phyloP scores from a whole-genome alignment of 352 stramenopile genomes.

The Phytopythium delawarense region DNA sequence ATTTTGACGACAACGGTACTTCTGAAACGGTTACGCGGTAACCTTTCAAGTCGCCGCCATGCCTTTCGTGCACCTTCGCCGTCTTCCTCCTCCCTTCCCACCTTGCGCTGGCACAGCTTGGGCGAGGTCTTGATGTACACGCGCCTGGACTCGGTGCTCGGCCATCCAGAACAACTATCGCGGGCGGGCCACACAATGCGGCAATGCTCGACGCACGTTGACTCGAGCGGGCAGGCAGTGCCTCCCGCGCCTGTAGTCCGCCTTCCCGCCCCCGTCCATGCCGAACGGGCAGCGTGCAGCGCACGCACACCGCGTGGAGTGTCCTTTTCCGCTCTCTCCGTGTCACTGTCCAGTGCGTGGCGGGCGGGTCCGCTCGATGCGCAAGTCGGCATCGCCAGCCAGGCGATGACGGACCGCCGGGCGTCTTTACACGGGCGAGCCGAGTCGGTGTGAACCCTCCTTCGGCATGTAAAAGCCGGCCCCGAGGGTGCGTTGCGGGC shows the following conservation, averaged over 20 bases:
- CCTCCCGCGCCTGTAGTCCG: background rate
- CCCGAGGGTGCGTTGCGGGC: background rate
- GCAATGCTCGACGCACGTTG: background rate
- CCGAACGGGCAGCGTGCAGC: background rate
- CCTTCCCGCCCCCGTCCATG: background rate
- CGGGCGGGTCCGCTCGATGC: too few relatives aligned
- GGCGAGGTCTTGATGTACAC: too few relatives aligned
- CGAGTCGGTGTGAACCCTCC: too few relatives aligned
- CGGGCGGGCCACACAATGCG: background rate
- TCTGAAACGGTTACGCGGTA: too few relatives aligned
- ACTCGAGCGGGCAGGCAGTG: background rate
- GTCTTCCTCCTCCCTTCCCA: too few relatives aligned
- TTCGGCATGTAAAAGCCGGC: background rate
- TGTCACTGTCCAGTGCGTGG: background rate
- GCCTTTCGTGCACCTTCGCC: too few relatives aligned
- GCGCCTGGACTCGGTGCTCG: too few relatives aligned
- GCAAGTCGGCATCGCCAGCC: background rate
- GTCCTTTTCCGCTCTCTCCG: background rate
- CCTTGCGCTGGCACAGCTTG: too few relatives aligned
- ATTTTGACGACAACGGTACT: too few relatives aligned
- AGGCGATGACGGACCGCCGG: background rate
- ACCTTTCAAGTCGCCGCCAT: too few relatives aligned
- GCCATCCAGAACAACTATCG: too few relatives aligned
- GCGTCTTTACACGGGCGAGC: background rate
- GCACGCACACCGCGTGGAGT: background rate